Evolutionary conservation across 176 grass and related monocot genomes (phyloP).

Genomic region (Pontederia paniculata): DNA sequence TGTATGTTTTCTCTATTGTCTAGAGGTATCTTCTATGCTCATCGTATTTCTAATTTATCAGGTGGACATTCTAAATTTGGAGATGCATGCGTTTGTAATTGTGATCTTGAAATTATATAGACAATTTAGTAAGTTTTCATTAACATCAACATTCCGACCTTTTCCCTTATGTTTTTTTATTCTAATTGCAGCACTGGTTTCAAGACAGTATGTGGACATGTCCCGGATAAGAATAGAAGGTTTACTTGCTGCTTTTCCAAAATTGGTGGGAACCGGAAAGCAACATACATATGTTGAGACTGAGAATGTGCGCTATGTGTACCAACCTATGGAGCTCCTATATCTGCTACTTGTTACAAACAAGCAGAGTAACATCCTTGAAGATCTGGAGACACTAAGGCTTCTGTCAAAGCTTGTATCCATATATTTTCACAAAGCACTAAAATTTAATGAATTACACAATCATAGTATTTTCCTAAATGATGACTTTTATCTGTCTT

Average conservation of each 20-base stretch:
- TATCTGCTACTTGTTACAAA: conserved; percentile 86
- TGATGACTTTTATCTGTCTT: too few species aligned
- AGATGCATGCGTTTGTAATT: conserved; percentile 3
- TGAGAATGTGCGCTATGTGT: conserved; percentile 77
- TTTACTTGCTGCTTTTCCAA: conserved; percentile 80
- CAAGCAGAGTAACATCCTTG: conserved; percentile 90
- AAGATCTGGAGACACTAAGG: conserved; percentile 77
- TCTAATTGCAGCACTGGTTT: conserved; percentile 59
- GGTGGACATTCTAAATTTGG: too few species aligned
- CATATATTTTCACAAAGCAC: neutral
- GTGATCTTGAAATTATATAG: neutral
- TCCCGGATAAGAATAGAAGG: conserved; percentile 76
- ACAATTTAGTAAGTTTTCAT: neutral
- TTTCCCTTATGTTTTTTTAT: conserved; percentile 2
- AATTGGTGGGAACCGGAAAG: conserved; percentile 68
- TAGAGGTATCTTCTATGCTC: too few species aligned
- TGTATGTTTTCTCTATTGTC: too few species aligned
- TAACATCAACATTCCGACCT: neutral
- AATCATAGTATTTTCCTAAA: too few species aligned
- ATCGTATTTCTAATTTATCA: too few species aligned
- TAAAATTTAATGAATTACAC: too few species aligned
- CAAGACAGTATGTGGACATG: conserved; percentile 81
- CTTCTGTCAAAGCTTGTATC: conserved; percentile 78
- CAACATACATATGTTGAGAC: conserved; percentile 88
- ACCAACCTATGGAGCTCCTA: conserved; percentile 66